phyloP scores from a whole-genome alignment of 306 rosid genomes.

The Styphnolobium japonicum region DNA sequence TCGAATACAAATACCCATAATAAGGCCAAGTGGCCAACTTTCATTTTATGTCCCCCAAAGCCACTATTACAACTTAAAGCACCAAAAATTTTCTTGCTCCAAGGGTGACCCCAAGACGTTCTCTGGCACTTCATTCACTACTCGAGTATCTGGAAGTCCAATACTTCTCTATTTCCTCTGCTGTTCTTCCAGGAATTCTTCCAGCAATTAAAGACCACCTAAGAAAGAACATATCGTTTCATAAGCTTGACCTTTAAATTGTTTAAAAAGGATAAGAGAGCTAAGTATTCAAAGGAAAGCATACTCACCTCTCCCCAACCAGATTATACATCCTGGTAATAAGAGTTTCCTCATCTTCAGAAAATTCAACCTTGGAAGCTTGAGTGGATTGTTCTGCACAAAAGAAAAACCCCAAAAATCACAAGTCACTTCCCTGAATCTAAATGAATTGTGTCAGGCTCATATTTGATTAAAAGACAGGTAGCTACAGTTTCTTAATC shows the following conservation, averaged over 20 bases:
- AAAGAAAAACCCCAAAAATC: neutral
- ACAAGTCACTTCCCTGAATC: neutral
- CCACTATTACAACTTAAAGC: slow-evolving; percentile 13
- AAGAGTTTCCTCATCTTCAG: slow-evolving; percentile 85
- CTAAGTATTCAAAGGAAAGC: neutral
- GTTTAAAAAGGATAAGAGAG: neutral
- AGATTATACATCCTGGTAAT: slow-evolving; percentile 78
- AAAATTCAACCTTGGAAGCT: slow-evolving; percentile 59
- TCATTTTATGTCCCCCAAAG: neutral
- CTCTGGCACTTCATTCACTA: slow-evolving; percentile 33
- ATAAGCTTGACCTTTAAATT: neutral
- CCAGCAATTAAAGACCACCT: slow-evolving; percentile 96
- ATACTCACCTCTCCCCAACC: slow-evolving; percentile 71
- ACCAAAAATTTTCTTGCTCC: slow-evolving; percentile 44
- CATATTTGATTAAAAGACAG: neutral
- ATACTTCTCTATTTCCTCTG: slow-evolving; percentile 80
- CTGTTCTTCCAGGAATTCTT: slow-evolving; percentile 94
- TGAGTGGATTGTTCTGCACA: slow-evolving; percentile 43
- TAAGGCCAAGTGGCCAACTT: slow-evolving; percentile 17
- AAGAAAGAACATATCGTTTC: neutral
- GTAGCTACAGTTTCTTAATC: neutral
- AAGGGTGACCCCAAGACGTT: neutral
- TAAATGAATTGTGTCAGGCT: neutral
- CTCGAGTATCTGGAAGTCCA: slow-evolving; percentile 74
- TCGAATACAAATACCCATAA: neutral